A percentile compares a stretch with the other conserved stretches of the same genome.
phyloP scores from a whole-genome alignment of 345 rosid species.

The Fremontodendron californicum region DNA sequence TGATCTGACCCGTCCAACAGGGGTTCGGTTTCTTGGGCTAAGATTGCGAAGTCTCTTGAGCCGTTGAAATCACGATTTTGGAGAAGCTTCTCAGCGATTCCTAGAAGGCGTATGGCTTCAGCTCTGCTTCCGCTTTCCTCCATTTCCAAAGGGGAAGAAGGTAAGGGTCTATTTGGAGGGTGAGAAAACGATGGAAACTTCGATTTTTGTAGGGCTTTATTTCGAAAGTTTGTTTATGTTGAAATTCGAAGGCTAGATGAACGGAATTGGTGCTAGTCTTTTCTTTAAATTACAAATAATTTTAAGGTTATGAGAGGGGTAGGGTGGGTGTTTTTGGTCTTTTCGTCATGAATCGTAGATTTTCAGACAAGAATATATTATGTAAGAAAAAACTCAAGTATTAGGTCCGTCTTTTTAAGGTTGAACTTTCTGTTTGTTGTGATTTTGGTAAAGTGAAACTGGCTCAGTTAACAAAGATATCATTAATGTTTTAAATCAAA shows the following conservation, averaged over 20 bases:
- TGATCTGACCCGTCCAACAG: constrained; percentile 84
- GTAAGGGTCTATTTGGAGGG: background rate
- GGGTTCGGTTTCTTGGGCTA: constrained; percentile 83
- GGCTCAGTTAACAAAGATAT: too few species aligned
- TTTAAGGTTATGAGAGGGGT: background rate
- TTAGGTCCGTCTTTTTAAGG: background rate
- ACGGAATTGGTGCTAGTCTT: background rate
- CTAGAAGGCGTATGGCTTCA: constrained; percentile 82
- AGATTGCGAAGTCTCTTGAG: constrained; percentile 67
- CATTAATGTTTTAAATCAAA: background rate
- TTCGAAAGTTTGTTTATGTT: background rate
- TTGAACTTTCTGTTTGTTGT: background rate
- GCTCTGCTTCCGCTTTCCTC: constrained; percentile 40
- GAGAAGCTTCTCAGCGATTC: constrained; percentile 80
- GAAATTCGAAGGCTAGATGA: background rate
- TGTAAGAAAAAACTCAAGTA: background rate
- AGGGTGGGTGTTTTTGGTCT: background rate
- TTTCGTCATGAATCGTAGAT: background rate
- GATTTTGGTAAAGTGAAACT: too few species aligned
- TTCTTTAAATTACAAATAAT: background rate
- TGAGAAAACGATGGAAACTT: constrained; percentile 1
- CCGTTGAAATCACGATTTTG: constrained; percentile 61
- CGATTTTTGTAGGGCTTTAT: background rate
- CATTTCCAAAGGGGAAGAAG: constrained; percentile 31
- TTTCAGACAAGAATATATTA: background rate